A percentile compares a stretch with the other conserved stretches of the same genome.
Evolutionary conservation across 208 protist species (phyloP).

Genomic region (Acanthamoeba rhysodes): DNA sequence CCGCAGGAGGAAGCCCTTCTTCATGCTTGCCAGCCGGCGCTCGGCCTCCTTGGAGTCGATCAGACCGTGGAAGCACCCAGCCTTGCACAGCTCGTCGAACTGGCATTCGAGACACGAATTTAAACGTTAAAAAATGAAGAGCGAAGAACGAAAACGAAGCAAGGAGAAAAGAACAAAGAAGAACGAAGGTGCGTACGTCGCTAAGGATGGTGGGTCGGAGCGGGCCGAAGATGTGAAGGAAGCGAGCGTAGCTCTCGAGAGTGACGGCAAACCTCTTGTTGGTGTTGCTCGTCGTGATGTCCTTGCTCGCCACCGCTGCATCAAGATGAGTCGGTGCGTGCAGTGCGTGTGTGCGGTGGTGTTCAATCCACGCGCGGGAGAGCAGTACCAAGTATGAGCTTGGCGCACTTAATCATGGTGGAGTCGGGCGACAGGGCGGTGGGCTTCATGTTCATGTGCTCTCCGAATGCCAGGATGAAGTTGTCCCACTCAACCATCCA

Average conservation of each 20-base stretch:
- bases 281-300: neutral
- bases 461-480: neutral
- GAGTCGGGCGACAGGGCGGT: neutral
- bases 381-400: neutral
- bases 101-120: neutral
- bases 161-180: neutral
- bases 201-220: constrained; percentile 10
- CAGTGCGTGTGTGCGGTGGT: no score
- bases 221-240: constrained; percentile 39
- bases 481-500: constrained; percentile 47
- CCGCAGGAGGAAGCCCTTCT: constrained; percentile 58
- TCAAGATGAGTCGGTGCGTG: no score
- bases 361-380: no score
- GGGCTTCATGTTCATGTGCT: neutral
- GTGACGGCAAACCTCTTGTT: constrained; percentile 42
- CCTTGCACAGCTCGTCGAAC: neutral
- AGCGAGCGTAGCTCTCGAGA: constrained; percentile 15
- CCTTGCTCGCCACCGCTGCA: constrained; percentile 58
- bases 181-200: neutral
- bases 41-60: constrained; percentile 61
- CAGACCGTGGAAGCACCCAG: constrained; percentile 19
- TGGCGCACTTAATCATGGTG: neutral
- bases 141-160: no score
- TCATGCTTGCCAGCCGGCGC: constrained; percentile 7
- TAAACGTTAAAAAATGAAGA: no score